phyloP scores from a whole-genome alignment of 2,329 filamentous ascomycete genomes.

The Sporothrix pallida region DNA sequence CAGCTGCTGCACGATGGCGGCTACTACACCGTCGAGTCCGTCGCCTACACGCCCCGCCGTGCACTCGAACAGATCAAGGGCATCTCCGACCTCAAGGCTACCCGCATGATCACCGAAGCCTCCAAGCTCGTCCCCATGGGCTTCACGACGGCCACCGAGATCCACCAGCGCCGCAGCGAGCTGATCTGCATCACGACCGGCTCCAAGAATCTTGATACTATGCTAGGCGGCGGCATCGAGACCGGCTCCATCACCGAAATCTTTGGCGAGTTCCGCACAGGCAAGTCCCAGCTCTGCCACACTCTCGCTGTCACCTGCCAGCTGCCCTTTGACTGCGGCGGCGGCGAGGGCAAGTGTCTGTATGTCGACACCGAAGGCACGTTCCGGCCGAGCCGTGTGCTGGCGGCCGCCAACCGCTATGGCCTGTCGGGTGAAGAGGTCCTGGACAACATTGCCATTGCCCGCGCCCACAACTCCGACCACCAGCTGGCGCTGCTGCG shows the following conservation, averaged over 20 bases:
- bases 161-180: slow-evolving; percentile 96
- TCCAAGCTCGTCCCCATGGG: slow-evolving; percentile 98
- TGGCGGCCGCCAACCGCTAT: slow-evolving; percentile 92
- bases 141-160: slow-evolving; percentile 98
- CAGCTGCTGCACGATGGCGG: slow-evolving; percentile 90
- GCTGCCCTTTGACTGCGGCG: slow-evolving; percentile 97
- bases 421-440: slow-evolving; percentile 96
- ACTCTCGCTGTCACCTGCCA: slow-evolving; percentile 98
- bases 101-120: slow-evolving; percentile 87
- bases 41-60: slow-evolving; percentile 87
- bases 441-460: slow-evolving; percentile 97
- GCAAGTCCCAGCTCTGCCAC: slow-evolving; percentile 98
- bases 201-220: slow-evolving; percentile 94
- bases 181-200: slow-evolving; percentile 98
- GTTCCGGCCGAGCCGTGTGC: slow-evolving; percentile 86
- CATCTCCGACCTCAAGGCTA: slow-evolving; percentile 95
- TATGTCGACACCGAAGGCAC: slow-evolving; percentile 99
- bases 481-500: slow-evolving; percentile 95
- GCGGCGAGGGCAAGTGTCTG: slow-evolving; percentile 95
- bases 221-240: slow-evolving; percentile 92
- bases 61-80: slow-evolving; percentile 94
- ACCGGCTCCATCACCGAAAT: slow-evolving; percentile 98
- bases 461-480: slow-evolving; percentile 96
- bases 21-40: slow-evolving; percentile 92
- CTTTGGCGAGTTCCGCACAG: slow-evolving; percentile 96